Percentiles rank a stretch among this genome's conserved stretches.
These are phyloP conservation scores for Lichtheimia ornata DNA, from an alignment of 371 early-diverging fungal species.

Conservation along the genomic window DNA sequence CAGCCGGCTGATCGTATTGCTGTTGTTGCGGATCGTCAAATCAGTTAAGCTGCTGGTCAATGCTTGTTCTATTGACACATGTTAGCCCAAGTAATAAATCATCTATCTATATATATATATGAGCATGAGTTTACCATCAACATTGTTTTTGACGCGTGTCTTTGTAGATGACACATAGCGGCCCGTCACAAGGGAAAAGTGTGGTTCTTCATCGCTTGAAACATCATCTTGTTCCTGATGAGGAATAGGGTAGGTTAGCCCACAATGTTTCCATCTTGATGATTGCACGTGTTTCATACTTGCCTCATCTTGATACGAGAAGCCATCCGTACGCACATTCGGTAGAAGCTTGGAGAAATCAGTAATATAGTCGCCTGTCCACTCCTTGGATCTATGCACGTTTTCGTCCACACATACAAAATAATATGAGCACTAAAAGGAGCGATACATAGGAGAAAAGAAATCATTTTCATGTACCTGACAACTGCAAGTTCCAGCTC, in stretches of 20 bases:
- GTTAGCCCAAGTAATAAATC: constrained; percentile 6
- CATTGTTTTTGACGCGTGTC: constrained; percentile 15
- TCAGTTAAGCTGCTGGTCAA: constrained; percentile 49
- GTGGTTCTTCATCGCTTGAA: constrained; percentile 75
- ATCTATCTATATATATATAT: constrained; percentile 11
- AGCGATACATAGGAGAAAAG: constrained; percentile 3
- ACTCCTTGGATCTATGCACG: constrained; percentile 53
- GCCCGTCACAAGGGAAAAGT: constrained; percentile 91
- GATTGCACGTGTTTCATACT: constrained; percentile 15
- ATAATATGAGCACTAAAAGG: constrained; percentile 23
- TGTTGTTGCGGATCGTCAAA: constrained; percentile 58
- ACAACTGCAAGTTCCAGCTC: constrained; percentile 84
- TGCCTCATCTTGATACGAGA: constrained; percentile 48
- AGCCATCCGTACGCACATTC: constrained; percentile 41
- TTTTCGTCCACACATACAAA: constrained; percentile 17
- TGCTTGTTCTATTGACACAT: constrained; percentile 7
- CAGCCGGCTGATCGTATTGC: constrained; percentile 63
- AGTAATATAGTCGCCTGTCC: constrained; percentile 78
- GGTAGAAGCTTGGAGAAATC: constrained; percentile 70
- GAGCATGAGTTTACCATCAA: not conserved
- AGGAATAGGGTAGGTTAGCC: not conserved
- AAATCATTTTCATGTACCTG: constrained; percentile 24
- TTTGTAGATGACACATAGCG: constrained; percentile 60
- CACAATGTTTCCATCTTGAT: not conserved
- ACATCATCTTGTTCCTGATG: constrained; percentile 44